Evolutionary conservation across 305 asterid species (phyloP), one percentile per base, ranked within the genome.

Genomic region (Fraxinus xanthoxyloides): DNA sequence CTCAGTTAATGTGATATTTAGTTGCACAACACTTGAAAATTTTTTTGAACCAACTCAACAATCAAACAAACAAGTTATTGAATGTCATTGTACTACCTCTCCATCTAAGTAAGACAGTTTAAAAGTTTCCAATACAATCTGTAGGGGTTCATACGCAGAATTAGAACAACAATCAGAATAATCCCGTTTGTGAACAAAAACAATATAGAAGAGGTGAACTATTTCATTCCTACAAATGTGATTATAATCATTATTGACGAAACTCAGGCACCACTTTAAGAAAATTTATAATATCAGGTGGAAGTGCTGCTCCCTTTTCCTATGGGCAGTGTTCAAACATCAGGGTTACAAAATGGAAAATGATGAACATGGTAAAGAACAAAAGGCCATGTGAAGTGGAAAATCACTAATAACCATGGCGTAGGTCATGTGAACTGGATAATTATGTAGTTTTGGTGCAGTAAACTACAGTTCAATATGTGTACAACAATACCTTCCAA

Each of bases 251-350:
- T 28, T 15, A 85, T 43, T 30, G 87, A 83, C 92, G 86, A 73
- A 91, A 91, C 88, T 91, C 93, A 79, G 95, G 95, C 2, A 88
- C 86, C 28, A 93, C 94, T 63, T 63, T 83, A 63, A 94, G 94
- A 85, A 91, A 94, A 89, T 88, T 87, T 88, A 93, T 93, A 79
- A 93, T 77, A 56, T 93, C 93, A 43, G 92, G 77, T 31, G 97
- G 98, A 79, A 94, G 93, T 34, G 97, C 93, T 81, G 88, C 89
- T 80, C 93, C 98, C 79, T 82, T 88, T 93, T 77, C 98, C 97
- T 94, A 94, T 79, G 24, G 70, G 17, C 74, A 54, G 81, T 72
- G 34, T 28, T 61, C 3, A 23, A 56, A 80, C 43, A 75, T 51
- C 36, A 79, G 54, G 76, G 2, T 7, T 17, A 54, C 48, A 0